Base-by-base conservation (phyloP, 2,329 filamentous ascomycete genomes). In the Boeremia exigua region DNA sequence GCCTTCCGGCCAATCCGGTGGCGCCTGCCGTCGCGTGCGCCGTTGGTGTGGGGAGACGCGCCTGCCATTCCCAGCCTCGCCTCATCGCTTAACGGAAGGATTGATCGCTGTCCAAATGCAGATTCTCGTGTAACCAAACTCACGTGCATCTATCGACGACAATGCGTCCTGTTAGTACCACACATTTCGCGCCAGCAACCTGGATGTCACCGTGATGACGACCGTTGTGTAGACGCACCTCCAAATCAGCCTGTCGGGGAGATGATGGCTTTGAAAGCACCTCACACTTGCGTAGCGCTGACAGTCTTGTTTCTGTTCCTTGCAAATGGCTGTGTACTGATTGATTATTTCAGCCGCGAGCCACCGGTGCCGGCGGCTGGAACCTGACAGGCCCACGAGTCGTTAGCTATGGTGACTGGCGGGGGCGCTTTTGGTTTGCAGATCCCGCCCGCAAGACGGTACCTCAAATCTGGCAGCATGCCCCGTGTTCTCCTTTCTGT, bases 1-100 rank as follows among this genome's bases (percentile, higher is more conserved):
- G 11, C 15, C 52, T 53, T 59, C 63, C 59, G 63, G 40, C 63
- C 59, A 66, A 65, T 66, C 60, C 51, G 47, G 42, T 30, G 30
- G 37, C 48, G 32, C 10, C 17, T 28, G 30, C 17, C 43, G 42
- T 47, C 53, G 53, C 53, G 43, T 56, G 53, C 47, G 36, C 29
- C 29, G 27, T 32, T 36, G 34, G 19, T 25, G 34, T 51, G 39
- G 43, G 48, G 27, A 36, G 48, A 40, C 29, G 46, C 43, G 54
- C 12, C 32, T 43, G 33, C 34, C 48, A 29, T 30, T 32, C 12
- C 32, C 39, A 39, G 27, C 32, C 28, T 47, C 23, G 11, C 17
- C 19, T 5, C 19, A 23, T 23, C 19, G 19, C 19, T 23, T 23
- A 23, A 23, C n/a, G 19, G 19, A 23, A 3, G 3, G 5, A 23